Conservation (phyloP, 2,329 filamentous ascomycete genomes). For the Penicillium freii region DNA sequence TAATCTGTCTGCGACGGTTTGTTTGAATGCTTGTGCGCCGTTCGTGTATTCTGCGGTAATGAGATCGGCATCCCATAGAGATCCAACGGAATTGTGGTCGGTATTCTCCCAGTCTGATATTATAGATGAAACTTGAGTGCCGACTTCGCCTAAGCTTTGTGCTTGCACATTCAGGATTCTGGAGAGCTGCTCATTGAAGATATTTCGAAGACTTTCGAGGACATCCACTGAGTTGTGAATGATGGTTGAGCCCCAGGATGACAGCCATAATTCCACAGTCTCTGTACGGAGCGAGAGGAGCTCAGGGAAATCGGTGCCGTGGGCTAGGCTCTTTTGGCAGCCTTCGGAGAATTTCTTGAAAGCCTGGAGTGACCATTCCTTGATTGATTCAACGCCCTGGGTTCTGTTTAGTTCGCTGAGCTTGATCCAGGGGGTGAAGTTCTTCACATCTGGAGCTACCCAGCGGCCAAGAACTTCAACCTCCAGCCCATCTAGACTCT, state of each 20-base stretch:
- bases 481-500: constrained; percentile 65
- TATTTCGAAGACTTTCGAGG: constrained; percentile 64
- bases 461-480: constrained; percentile 76
- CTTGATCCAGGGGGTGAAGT: constrained; percentile 83
- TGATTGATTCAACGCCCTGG: constrained; percentile 61
- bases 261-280: constrained; percentile 73
- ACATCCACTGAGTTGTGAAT: constrained; percentile 57
- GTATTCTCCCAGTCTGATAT: constrained; percentile 61
- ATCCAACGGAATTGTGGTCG: constrained; percentile 50
- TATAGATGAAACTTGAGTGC: constrained; percentile 61
- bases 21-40: constrained; percentile 67
- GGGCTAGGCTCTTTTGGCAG: constrained; percentile 58
- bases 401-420: constrained; percentile 70
- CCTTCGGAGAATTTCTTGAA: constrained; percentile 61
- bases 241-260: constrained; percentile 61
- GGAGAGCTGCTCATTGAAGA: constrained; percentile 67
- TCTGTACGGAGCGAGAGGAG: constrained; percentile 68
- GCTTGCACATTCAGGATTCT: constrained; percentile 63
- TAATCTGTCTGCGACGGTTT: constrained; percentile 65
- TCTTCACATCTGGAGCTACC: constrained; percentile 77
- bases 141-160: constrained; percentile 62
- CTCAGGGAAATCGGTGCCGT: constrained; percentile 63
- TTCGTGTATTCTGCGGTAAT: constrained; percentile 64
- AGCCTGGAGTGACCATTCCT: constrained; percentile 62
- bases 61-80: constrained; percentile 67